These are phyloP conservation scores for Phytophthora boehmeriae DNA, from an alignment of 352 stramenopile genomes.

Conservation along the genomic window DNA sequence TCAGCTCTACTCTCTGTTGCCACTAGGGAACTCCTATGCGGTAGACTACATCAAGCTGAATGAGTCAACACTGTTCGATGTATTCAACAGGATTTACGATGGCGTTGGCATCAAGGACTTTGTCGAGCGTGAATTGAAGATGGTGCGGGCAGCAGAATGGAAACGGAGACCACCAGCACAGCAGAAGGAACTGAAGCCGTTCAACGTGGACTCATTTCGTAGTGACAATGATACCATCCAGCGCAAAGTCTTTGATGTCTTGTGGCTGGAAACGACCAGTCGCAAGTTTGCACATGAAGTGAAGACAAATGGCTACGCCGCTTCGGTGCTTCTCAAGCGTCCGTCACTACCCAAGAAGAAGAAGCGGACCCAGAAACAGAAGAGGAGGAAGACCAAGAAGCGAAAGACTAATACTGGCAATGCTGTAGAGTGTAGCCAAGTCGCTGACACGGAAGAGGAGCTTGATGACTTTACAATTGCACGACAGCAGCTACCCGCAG, in stretches of 20 bases:
- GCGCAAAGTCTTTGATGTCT: neutral
- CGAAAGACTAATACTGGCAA: neutral
- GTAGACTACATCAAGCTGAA: conserved; percentile 18
- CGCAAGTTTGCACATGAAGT: conserved; percentile 19
- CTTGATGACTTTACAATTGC: neutral
- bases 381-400: neutral
- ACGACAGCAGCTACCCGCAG: no score
- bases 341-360: no score
- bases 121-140: no score
- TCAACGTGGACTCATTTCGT: neutral
- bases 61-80: conserved; percentile 5
- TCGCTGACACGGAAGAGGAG: neutral
- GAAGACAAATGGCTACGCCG: conserved; percentile 13
- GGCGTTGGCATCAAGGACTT: no score
- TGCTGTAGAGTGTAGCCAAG: neutral
- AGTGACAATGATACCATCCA: neutral
- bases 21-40: conserved; percentile 1
- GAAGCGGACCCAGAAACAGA: neutral
- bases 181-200: neutral
- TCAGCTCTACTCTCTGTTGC: no score
- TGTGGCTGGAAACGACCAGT: neutral
- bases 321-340: conserved; percentile 10
- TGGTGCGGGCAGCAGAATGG: no score
- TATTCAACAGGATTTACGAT: no score
- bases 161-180: neutral